Percentiles rank a stretch among this genome's conserved stretches.
Conservation (phyloP, 208 protist species). For the Leishmania guyanensis region DNA sequence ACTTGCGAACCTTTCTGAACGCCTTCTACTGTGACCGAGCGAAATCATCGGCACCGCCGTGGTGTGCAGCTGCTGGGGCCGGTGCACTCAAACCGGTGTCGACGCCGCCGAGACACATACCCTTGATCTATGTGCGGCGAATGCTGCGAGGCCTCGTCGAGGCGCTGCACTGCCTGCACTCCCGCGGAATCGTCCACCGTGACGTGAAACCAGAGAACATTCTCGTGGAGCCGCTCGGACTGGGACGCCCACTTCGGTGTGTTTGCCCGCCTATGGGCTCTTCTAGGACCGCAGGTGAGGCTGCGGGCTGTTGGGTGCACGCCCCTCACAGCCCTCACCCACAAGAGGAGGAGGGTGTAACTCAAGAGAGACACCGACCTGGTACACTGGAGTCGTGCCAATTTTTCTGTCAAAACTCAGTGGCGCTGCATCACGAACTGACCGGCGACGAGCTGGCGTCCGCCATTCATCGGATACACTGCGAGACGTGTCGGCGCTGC, state of each 20-base stretch:
- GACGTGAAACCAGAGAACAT: constrained; percentile 59
- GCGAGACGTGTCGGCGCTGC: constrained; percentile 8
- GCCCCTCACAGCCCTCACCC: not conserved
- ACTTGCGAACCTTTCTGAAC: constrained; percentile 37
- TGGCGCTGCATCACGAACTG: constrained; percentile 31
- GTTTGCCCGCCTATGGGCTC: constrained; percentile 25
- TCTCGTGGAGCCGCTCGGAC: constrained; percentile 53
- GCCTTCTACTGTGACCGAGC: constrained; percentile 39
- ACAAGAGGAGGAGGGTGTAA: not conserved
- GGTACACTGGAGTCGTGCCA: constrained; percentile 20
- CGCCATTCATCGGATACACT: constrained; percentile 28
- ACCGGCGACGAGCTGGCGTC: constrained; percentile 14
- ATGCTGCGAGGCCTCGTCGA: constrained; percentile 34
- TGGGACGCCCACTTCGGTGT: constrained; percentile 32
- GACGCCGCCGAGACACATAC: constrained; percentile 20
- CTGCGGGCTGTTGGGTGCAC: constrained; percentile 25
- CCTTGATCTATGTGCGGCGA: constrained; percentile 28
- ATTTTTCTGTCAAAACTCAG: constrained; percentile 5
- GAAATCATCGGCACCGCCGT: constrained; percentile 14
- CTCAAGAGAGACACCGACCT: not conserved
- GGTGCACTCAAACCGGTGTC: not conserved
- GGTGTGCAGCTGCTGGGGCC: not conserved
- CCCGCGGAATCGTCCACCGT: constrained; percentile 61
- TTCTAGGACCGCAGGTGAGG: not conserved
- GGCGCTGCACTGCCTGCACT: constrained; percentile 58